Percentiles rank a stretch among this genome's conserved stretches.
phyloP scores from a whole-genome alignment of 108 stramenopile species.

The Cyclotella sp. region DNA sequence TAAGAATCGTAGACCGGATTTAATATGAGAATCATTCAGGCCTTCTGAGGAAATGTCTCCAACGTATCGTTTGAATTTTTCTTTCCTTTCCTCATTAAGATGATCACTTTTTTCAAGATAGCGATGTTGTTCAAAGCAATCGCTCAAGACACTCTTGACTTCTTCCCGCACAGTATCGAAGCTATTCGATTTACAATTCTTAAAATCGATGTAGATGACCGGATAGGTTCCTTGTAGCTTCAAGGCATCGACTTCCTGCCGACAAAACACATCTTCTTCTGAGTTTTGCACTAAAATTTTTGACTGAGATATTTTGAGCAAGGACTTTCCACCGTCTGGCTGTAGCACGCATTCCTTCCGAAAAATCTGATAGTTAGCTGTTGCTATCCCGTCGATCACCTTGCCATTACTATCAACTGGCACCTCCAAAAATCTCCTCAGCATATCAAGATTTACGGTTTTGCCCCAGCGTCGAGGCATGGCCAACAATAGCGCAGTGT shows the following conservation, averaged over 20 bases:
- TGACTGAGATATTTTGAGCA: conserved; percentile 10
- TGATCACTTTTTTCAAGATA: too few relatives aligned
- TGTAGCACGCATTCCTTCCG: conserved; percentile 5
- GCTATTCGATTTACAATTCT: too few relatives aligned
- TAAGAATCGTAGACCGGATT: too few relatives aligned
- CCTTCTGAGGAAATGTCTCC: too few relatives aligned
- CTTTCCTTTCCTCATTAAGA: too few relatives aligned
- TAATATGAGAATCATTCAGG: too few relatives aligned
- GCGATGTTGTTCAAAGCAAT: too few relatives aligned
- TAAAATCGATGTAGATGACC: background rate
- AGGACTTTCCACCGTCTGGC: conserved; percentile 9
- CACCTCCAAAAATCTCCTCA: conserved; percentile 2
- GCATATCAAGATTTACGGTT: conserved; percentile 7
- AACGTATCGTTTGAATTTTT: too few relatives aligned
- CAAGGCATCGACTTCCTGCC: conserved; percentile 6
- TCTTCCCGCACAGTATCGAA: too few relatives aligned
- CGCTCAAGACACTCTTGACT: too few relatives aligned
- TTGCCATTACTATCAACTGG: conserved; percentile 6
- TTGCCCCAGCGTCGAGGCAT: conserved; percentile 2
- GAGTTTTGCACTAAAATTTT: background rate
- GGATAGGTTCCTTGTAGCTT: conserved; percentile 12
- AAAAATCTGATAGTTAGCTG: background rate
- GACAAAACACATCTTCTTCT: conserved; percentile 3
- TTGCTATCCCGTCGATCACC: background rate
- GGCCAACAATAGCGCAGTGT: conserved; percentile 10